Conservation (phyloP, 176 grass and related monocot genomes). For the Puccinellia tenuiflora region DNA sequence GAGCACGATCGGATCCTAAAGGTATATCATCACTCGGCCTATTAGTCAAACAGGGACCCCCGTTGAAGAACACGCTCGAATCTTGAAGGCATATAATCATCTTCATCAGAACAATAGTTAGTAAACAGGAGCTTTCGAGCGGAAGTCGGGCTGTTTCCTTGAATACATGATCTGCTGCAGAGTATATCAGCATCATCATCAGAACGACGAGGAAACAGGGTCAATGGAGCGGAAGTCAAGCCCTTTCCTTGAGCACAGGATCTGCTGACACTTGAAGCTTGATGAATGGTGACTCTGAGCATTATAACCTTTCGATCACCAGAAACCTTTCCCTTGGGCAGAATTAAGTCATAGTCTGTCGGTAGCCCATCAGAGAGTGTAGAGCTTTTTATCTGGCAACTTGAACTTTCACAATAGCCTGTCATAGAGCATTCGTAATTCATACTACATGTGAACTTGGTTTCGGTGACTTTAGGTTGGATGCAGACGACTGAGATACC, state of each 20-base stretch:
- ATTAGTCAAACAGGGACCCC: background rate
- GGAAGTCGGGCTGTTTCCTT: background rate
- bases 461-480: background rate
- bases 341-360: background rate
- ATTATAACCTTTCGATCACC: background rate
- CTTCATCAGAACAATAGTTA: background rate
- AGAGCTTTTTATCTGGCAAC: background rate
- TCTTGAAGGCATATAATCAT: background rate
- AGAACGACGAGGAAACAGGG: background rate
- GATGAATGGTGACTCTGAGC: background rate
- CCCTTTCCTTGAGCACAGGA: background rate
- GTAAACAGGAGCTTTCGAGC: background rate
- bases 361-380: background rate
- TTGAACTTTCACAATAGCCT: background rate
- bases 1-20: background rate
- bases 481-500: background rate
- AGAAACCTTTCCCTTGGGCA: background rate
- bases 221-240: background rate
- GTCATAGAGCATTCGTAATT: background rate
- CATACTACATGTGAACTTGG: background rate
- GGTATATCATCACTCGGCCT: background rate
- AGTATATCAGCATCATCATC: background rate
- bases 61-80: background rate
- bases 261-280: background rate
- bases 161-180: background rate